Evolutionary conservation across 2,329 filamentous ascomycete species (phyloP), one percentile per base, ranked within the genome.

Genomic region (Ophiocordyceps robertsii): DNA sequence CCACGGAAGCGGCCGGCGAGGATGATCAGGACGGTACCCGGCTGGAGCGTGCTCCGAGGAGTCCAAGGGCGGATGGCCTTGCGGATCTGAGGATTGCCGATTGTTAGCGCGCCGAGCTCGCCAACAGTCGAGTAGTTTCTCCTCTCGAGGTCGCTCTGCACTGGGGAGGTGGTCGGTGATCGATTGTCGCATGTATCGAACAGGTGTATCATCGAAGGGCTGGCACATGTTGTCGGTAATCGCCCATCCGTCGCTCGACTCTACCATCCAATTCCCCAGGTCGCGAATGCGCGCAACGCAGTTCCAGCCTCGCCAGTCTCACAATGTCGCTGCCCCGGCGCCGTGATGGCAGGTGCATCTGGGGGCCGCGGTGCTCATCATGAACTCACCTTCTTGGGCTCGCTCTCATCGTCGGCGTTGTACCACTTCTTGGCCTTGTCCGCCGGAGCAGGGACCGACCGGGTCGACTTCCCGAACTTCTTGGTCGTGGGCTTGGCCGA

Each of bases 361-460:
- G 9, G 33, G 19, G 14, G 5, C 16, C 33, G 16, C 16, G n/a
- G n/a, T 6, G 17, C 33, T 10, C 14, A 29, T 8, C 9, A 31
- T 21, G 61, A 19, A 84, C 88, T 78, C 80, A 98, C 92, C 85
- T 93, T 90, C 81, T 89, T 94, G 63, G 80, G 78, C 72, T 83
- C 73, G 67, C 77, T 66, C 65, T 90, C 84, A 71, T 95, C 90
- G 70, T 93, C 84, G 66, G 87, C 85, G 69, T 88, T 86, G 76
- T 98, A 98, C 87, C 90, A 98, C 77, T 95, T 96, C 78, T 85
- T 81, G 63, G 90, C 90, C 85, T 93, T 94, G 72, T 95, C 80
- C 65, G 77, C 75, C 70, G 76, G 69, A 70, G 84, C 80, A 69
- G 85, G 88, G 69, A 95, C 82, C 70, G 83, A 78, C 75, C 90